Base-by-base conservation (phyloP, 352 stramenopile genomes). In the Peronosclerospora sorghi region DNA sequence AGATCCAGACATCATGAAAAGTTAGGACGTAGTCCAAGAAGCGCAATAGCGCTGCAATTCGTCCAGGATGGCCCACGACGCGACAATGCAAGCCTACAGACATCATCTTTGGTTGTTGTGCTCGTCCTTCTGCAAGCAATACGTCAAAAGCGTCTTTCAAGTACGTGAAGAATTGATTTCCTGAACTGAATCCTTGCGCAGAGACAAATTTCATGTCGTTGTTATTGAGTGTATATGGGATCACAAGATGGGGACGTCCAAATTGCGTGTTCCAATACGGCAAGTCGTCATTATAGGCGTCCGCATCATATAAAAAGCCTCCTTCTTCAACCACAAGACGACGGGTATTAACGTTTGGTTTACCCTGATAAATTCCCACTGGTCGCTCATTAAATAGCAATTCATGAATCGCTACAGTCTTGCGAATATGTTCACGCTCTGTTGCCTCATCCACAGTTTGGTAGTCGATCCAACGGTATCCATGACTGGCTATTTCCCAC, bases 191-290 rank as follows among this genome's bases (percentile, higher is more conserved):
- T 44, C 91, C 88, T 56, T 93, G 85, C 30, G 82, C 57, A 12
- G 80, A 85, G 8, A 92, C 86, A 59, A 97, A 98, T 60, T 93
- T 83, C 91, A 98, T 97, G 60, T 98, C 91, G 67, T 97, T 97
- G 51, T 96, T 95, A 43, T 78, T 91, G 21, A 98, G 62, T 29
- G 90, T 97, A 69, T 97, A 97, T 2, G 91, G 91, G 51, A 97
- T 96, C 4, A 98, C 74, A n/a, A 98, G 62, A 57, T 97, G 93
- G 24, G 88, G 86, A 19, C 78, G 66, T 5, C 77, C 81, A 54
- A 88, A 89, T 30, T 93, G 79, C 40, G 63, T 71, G 48, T 76
- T 95, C 89, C 91, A 98, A 71, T 96, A 97, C 0, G 93, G 93
- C 24, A 98, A 69, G 58, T 97, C 93, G 60, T 98, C 91, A 48